Conservation (phyloP, 2,329 filamentous ascomycete genomes). For the Xylariaceae sp. region DNA sequence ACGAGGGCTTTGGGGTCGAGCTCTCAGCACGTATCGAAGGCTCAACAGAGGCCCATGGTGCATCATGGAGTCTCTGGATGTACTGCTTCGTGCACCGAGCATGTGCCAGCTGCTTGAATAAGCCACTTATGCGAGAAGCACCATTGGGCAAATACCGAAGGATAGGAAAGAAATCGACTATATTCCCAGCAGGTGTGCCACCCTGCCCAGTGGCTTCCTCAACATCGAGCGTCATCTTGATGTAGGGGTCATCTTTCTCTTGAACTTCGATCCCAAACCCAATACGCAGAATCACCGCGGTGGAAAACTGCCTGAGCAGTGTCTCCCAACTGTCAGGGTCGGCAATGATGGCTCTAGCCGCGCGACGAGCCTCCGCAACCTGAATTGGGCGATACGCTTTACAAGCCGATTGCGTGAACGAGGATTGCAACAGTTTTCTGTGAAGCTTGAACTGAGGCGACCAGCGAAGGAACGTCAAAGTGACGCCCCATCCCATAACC, state of each 20-base stretch:
- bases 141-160: conserved; percentile 8
- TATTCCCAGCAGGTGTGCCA: conserved; percentile 8
- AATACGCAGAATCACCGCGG: conserved; percentile 12
- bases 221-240: conserved; percentile 11
- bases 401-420: conserved; percentile 39
- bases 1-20: conserved; percentile 5
- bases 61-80: conserved; percentile 11
- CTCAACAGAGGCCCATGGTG: conserved; percentile 11
- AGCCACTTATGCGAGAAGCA: conserved; percentile 4
- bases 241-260: conserved; percentile 13
- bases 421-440: conserved; percentile 40
- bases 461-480: conserved; percentile 18
- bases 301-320: conserved; percentile 11
- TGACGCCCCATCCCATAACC: conserved; percentile 15
- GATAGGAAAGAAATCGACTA: conserved; percentile 14
- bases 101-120: conserved; percentile 6
- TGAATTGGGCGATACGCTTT: conserved; percentile 26
- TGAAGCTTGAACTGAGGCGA: conserved; percentile 41
- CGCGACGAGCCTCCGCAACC: conserved; percentile 15
- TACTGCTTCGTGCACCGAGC: conserved; percentile 9
- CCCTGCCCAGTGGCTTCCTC: conserved; percentile 15
- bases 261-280: conserved; percentile 14
- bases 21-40: conserved; percentile 7
- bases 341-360: conserved; percentile 6
- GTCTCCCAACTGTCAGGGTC: conserved; percentile 9